Percentiles rank a stretch among this genome's conserved stretches.
These are phyloP conservation scores for Diaporthe sp. DNA, from an alignment of 2,329 filamentous ascomycete genomes.

Conservation along the genomic window DNA sequence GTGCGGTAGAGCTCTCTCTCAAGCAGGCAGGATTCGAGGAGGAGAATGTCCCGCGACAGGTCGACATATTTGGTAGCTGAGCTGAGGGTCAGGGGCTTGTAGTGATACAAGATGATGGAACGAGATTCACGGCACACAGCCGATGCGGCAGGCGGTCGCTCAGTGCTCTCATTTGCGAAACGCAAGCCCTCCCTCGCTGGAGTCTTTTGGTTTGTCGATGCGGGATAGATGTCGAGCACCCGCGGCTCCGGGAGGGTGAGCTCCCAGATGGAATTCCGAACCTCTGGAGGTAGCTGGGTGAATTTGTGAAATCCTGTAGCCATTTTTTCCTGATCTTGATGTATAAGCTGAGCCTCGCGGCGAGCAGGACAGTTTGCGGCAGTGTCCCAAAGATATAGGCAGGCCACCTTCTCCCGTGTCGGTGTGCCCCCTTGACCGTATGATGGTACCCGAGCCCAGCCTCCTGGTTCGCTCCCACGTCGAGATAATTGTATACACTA, in stretches of 20 bases:
- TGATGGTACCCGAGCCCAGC: not conserved
- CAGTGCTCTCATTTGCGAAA: slow-evolving; percentile 60
- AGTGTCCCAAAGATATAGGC: not conserved
- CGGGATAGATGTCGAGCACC: slow-evolving; percentile 61
- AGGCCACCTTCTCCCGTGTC: not conserved
- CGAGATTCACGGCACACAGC: slow-evolving; percentile 60
- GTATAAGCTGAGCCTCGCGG: slow-evolving; percentile 38
- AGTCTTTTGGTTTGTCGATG: slow-evolving; percentile 55
- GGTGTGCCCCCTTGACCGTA: not conserved
- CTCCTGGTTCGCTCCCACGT: slow-evolving; percentile 19
- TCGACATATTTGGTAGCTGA: slow-evolving; percentile 61
- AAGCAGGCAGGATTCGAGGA: slow-evolving; percentile 62
- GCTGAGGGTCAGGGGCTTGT: slow-evolving; percentile 58
- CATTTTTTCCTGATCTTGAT: slow-evolving; percentile 39
- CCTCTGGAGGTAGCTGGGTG: slow-evolving; percentile 55
- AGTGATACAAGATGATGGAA: slow-evolving; percentile 56
- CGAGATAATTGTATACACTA: slow-evolving; percentile 5
- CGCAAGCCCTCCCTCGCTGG: slow-evolving; percentile 56
- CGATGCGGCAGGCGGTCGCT: slow-evolving; percentile 58
- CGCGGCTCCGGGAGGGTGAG: slow-evolving; percentile 58
- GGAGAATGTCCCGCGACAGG: slow-evolving; percentile 58
- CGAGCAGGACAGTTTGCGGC: slow-evolving; percentile 40
- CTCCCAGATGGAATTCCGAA: slow-evolving; percentile 61
- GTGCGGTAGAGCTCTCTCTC: slow-evolving; percentile 61
- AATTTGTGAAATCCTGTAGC: slow-evolving; percentile 46